Evolutionary conservation across 495 filamentous ascomycete species (phyloP).

Genomic region (Platismatia glauca): DNA sequence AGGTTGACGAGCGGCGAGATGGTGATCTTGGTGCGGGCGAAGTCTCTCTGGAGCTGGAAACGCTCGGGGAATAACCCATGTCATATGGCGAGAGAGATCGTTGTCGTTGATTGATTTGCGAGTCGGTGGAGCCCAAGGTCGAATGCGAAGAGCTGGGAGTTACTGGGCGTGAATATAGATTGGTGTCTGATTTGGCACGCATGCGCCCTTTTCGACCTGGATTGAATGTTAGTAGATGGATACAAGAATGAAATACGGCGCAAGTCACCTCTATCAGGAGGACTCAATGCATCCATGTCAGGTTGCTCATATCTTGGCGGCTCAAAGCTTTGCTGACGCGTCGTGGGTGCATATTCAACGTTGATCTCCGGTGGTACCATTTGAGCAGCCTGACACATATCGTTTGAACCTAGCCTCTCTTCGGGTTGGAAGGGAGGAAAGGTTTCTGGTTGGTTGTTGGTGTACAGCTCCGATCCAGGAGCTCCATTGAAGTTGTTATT

Average conservation of each 20-base stretch:
- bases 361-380: slow-evolving; percentile 86
- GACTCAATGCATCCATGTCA: slow-evolving; percentile 71
- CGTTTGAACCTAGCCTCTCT: slow-evolving; percentile 34
- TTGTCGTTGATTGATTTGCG: slow-evolving; percentile 37
- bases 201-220: slow-evolving; percentile 53
- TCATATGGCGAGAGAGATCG: slow-evolving; percentile 61
- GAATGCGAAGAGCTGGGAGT: slow-evolving; percentile 27
- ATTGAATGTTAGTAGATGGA: slow-evolving; percentile 27
- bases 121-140: slow-evolving; percentile 35
- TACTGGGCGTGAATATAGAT: slow-evolving; percentile 27
- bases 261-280: slow-evolving; percentile 70
- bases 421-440: slow-evolving; percentile 37
- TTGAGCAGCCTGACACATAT: slow-evolving; percentile 61
- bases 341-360: slow-evolving; percentile 87
- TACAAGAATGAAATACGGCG: background rate
- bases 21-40: slow-evolving; percentile 48
- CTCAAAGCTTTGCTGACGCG: slow-evolving; percentile 61
- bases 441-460: slow-evolving; percentile 39
- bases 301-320: slow-evolving; percentile 47
- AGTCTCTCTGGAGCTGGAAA: slow-evolving; percentile 42
- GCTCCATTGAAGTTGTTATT: slow-evolving; percentile 41
- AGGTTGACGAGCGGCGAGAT: slow-evolving; percentile 73
- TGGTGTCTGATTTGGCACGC: slow-evolving; percentile 65
- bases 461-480: slow-evolving; percentile 48
- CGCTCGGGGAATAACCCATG: slow-evolving; percentile 29